Base-by-base conservation (phyloP, 257 asterid species). In the Cruciata laevipes region DNA sequence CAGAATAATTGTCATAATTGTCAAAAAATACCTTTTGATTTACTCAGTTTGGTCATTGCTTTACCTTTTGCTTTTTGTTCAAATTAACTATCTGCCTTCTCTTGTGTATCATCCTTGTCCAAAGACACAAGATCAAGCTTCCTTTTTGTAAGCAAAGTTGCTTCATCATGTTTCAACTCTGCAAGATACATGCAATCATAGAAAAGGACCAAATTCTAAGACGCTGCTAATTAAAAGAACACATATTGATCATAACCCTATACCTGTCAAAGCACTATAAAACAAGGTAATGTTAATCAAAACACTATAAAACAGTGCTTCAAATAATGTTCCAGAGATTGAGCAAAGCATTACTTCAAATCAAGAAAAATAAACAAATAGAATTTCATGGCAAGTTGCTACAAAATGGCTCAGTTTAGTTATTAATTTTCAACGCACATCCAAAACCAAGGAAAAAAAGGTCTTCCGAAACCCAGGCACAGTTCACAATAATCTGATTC, bases 31-130 rank as follows among this genome's bases (percentile, higher is more conserved):
- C 30, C 30, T 27, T 27, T 27, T 67, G 53, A 67, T 73, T 59
- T 24, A 23, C 38, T 47, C 66, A 69, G 52, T 42, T 60, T n/a
- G n/a, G n/a, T n/a, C 24, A 60, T 56, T 25, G 32, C 17, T 65
- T 76, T 63, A 42, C 76, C 37, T 77, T 80, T 57, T 52, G 69
- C 72, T 80, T 80, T 63, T 80, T 76, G 35, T 35, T 80, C 12
- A 49, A 58, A 25, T 73, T 78, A 58, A 25, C 71, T 78, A 59
- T 42, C 69, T 0, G 27, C 63, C 53, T 68, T 63, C 6, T 55
- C 73, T 8, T 23, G 25, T 5, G 32, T 47, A 67, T 51, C 23
- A 12, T 66, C 70, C 31, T 49, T 27, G 25, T 65, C 42, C 3
- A 3, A 8, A 2, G 60, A 66, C 10, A 55, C 23, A 0, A 66